phyloP scores from a whole-genome alignment of 2,329 filamentous ascomycete genomes.

The Verticillium dahliae region DNA sequence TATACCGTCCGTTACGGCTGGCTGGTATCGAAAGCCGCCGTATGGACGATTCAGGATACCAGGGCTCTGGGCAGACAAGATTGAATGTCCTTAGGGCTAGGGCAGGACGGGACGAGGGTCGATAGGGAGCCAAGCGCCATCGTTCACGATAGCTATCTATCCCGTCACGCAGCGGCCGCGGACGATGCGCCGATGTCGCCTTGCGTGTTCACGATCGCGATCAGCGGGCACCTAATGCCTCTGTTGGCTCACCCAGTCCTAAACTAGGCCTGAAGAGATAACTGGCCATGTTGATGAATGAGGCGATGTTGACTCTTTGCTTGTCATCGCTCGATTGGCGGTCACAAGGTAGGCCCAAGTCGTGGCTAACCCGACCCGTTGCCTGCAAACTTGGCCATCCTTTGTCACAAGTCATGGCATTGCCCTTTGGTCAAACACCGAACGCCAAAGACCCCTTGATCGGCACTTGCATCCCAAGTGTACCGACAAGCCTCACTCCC shows the following conservation, averaged over 20 bases:
- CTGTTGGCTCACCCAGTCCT: not conserved
- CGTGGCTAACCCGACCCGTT: not conserved
- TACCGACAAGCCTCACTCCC: not conserved
- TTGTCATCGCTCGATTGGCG: not conserved
- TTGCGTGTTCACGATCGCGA: not conserved
- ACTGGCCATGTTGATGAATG: not conserved
- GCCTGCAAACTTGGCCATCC: not conserved
- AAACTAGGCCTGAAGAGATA: not conserved
- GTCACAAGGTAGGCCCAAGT: not conserved
- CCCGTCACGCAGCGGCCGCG: not conserved
- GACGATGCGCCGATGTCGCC: not conserved
- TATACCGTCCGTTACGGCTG: not conserved
- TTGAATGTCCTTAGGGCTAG: not conserved
- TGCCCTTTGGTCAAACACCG: not conserved
- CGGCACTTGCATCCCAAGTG: not conserved
- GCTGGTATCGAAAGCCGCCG: not conserved
- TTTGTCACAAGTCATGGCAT: not conserved
- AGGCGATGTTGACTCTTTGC: not conserved
- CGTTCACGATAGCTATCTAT: not conserved
- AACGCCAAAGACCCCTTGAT: not conserved
- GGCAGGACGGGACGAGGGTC: not conserved
- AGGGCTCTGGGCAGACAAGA: not conserved
- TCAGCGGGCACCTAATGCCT: not conserved
- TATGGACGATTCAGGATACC: not conserved
- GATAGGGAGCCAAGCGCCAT: not conserved